Evolutionary conservation across 371 early-diverging fungal species (phyloP).

Genomic region (Thermomucor indicae-seudaticae): DNA sequence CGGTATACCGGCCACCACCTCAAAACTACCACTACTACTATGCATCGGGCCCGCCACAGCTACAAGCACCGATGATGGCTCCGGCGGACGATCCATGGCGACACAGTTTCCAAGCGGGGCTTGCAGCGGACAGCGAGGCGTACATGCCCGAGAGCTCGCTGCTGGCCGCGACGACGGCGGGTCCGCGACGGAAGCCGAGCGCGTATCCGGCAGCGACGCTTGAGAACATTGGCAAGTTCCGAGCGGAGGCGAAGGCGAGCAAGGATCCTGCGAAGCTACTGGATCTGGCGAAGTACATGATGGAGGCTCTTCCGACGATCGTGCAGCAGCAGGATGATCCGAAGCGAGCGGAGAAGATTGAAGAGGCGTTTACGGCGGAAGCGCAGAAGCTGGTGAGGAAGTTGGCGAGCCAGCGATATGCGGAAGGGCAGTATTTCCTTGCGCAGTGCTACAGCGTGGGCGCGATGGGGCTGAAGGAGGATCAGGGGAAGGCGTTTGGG

Average conservation of each 20-base stretch:
- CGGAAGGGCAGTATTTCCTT: constrained; percentile 91
- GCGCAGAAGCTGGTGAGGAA: constrained; percentile 79
- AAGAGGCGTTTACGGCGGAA: constrained; percentile 64
- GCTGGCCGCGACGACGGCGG: constrained; percentile 25
- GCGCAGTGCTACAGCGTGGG: constrained; percentile 85
- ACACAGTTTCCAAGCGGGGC: constrained; percentile 6
- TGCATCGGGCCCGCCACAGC: background rate
- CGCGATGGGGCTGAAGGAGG: constrained; percentile 67
- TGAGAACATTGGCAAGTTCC: constrained; percentile 72
- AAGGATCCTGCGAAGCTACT: constrained; percentile 77
- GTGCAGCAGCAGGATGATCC: constrained; percentile 59
- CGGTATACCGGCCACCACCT: background rate
- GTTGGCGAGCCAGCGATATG: constrained; percentile 61
- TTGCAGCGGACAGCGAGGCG: constrained; percentile 8
- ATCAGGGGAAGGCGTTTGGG: constrained; percentile 89
- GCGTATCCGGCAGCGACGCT: constrained; percentile 45
- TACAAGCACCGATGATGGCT: background rate
- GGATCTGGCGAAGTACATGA: constrained; percentile 76
- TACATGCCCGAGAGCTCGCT: constrained; percentile 39
- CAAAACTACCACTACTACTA: background rate
- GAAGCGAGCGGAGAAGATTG: constrained; percentile 65
- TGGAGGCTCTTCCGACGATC: constrained; percentile 54
- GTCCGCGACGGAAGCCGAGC: constrained; percentile 24
- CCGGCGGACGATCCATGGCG: constrained; percentile 6
- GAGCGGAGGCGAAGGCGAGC: constrained; percentile 68